Evolutionary conservation across 306 rosid genomes (phyloP), one percentile per base, ranked within the genome.

Genomic region (Vigna angularis): DNA sequence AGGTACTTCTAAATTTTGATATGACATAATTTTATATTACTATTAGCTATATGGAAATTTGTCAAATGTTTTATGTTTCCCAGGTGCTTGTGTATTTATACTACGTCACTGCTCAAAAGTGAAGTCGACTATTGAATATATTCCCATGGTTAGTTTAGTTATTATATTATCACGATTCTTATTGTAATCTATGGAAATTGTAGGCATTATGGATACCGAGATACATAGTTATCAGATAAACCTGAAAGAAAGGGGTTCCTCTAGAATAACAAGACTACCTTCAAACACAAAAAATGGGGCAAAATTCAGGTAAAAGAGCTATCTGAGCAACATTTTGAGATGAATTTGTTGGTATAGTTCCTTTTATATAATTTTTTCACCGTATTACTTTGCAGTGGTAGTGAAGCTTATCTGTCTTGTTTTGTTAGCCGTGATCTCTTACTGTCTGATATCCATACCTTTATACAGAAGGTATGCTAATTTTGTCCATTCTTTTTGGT

Each of bases 271-370:
- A 5, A 73, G 70, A 83, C 87, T 86, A 34, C 88, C 98, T 79
- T 85, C 96, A 36, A 70, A 68, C 65, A 57, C 79, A 13, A 95
- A 95, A 89, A 89, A 90, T 22, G 97, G 94, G 63, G 84, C 86
- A 64, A 91, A 78, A 79, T 95, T 95, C 97, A 95, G 99, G 99
- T 84, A 83, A 20, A 85, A 22, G 26, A 77, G 70, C 74, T 53
- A 36, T 53, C 26, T 76, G 36, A 65, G 64, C 50, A 66, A n/a
- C 63, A 52, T 66, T 72, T 61, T 67, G 53, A 61, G 78, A 53
- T 32, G 30, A 55, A 53, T 59, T 42, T 75, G 77, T 67, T 34
- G 24, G 76, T 64, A 20, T 36, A 49, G 36, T 71, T 75, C 76
- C 52, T 36, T 48, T 51, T 50, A 15, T 10, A 13, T 75, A 66